Percentiles rank a stretch among this genome's conserved stretches.
Evolutionary conservation across 192 early-diverging fungal genomes (phyloP).

Genomic region (Umbelopsis isabellina): DNA sequence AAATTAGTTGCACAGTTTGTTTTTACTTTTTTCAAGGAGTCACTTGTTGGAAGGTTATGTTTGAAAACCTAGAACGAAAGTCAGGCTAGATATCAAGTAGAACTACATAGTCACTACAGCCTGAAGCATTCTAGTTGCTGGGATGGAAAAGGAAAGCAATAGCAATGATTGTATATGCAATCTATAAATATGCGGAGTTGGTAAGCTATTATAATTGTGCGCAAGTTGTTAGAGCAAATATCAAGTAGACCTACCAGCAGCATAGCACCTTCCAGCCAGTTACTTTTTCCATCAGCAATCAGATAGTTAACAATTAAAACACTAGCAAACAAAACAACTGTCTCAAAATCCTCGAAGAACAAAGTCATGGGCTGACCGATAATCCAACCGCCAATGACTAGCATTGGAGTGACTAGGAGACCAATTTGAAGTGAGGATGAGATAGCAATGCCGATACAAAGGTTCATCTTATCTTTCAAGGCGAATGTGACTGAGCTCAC

Average conservation of each 20-base stretch:
- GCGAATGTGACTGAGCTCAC: slow-evolving; percentile 84
- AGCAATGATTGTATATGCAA: slow-evolving; percentile 82
- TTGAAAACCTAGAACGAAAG: no score
- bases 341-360: slow-evolving; percentile 83
- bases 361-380: slow-evolving; percentile 80
- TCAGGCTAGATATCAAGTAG: no score
- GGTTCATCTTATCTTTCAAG: slow-evolving; percentile 88
- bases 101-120: no score
- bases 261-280: slow-evolving; percentile 92
- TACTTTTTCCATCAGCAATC: slow-evolving; percentile 82
- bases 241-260: slow-evolving; percentile 53
- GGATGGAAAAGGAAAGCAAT: slow-evolving; percentile 82
- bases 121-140: background rate
- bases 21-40: no score
- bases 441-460: slow-evolving; percentile 59
- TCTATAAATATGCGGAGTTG: background rate
- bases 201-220: background rate
- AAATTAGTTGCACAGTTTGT: no score
- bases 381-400: slow-evolving; percentile 84
- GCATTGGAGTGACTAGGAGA: slow-evolving; percentile 69
- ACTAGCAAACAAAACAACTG: slow-evolving; percentile 78
- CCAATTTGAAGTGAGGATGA: slow-evolving; percentile 77
- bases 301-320: slow-evolving; percentile 82
- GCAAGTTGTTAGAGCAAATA: no score
- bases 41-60: no score